Percentiles rank a stretch among this genome's conserved stretches.
Conservation (phyloP, 805 yeast genomes). For the Teunomyces kruisii region DNA sequence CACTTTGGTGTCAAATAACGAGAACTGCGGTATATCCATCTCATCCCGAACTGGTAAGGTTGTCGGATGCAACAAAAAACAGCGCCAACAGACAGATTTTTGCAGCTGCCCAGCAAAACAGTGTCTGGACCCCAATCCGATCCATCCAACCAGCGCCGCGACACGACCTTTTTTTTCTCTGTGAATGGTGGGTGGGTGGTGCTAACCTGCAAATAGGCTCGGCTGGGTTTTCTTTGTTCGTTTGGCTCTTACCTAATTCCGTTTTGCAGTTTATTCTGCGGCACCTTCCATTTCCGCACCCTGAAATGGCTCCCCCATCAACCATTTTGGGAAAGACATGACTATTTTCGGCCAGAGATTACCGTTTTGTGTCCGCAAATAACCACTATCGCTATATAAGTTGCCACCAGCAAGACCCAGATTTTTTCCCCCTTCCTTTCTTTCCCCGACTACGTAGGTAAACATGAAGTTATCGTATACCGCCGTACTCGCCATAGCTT, state of each 20-base stretch:
- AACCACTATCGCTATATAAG: background rate
- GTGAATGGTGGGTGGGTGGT: too few relatives aligned
- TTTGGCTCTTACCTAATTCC: background rate
- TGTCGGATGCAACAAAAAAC: too few relatives aligned
- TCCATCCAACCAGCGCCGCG: background rate
- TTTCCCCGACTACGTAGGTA: background rate
- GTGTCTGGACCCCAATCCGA: too few relatives aligned
- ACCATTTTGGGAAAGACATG: background rate
- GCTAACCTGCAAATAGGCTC: too few relatives aligned
- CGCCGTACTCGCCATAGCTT: constrained; percentile 17
- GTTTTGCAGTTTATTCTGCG: background rate
- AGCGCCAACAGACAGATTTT: too few relatives aligned
- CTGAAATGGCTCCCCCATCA: background rate
- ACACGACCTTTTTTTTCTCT: background rate
- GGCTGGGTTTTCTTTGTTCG: too few relatives aligned
- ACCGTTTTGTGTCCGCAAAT: background rate
- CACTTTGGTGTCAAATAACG: constrained; percentile 2
- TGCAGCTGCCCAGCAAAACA: background rate
- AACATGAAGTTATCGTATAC: constrained; percentile 21
- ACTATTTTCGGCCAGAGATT: background rate
- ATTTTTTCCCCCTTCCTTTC: background rate
- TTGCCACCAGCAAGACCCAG: background rate
- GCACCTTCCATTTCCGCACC: background rate
- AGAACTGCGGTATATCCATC: background rate
- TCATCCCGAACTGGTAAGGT: background rate